These are phyloP conservation scores for Gentiana straminea DNA, from an alignment of 257 asterid species.

Conservation along the genomic window DNA sequence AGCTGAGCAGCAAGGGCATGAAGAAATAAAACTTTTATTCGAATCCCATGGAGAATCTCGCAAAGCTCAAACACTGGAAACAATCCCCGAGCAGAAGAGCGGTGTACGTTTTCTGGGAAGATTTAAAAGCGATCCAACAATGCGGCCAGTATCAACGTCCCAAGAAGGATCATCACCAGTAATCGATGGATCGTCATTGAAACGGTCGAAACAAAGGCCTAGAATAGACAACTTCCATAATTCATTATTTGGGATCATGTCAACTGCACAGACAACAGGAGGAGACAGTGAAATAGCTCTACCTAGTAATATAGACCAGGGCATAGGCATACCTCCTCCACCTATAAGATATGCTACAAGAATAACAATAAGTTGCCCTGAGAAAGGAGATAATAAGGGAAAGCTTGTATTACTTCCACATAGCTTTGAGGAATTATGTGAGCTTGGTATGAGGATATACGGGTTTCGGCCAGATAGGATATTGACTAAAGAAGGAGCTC, in stretches of 20 bases:
- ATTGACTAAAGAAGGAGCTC: slow-evolving; percentile 49
- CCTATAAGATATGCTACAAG: slow-evolving; percentile 25
- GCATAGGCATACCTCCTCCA: neutral
- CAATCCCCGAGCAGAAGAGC: slow-evolving; percentile 20
- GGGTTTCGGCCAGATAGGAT: slow-evolving; percentile 36
- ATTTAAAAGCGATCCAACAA: slow-evolving; percentile 34
- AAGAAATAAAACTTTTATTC: slow-evolving; percentile 30
- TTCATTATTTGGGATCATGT: slow-evolving; percentile 77
- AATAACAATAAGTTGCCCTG: slow-evolving; percentile 61
- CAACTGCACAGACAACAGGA: slow-evolving; percentile 44
- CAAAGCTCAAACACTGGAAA: slow-evolving; percentile 10
- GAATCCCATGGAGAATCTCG: slow-evolving; percentile 13
- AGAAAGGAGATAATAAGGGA: slow-evolving; percentile 49
- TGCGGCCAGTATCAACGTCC: slow-evolving; percentile 6
- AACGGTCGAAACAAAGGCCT: slow-evolving; percentile 40
- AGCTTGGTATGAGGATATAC: slow-evolving; percentile 35
- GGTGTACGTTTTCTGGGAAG: slow-evolving; percentile 34
- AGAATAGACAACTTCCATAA: slow-evolving; percentile 47
- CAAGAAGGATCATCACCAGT: slow-evolving; percentile 18
- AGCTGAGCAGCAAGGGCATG: slow-evolving; percentile 47
- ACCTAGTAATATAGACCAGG: slow-evolving; percentile 15
- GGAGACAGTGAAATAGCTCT: slow-evolving; percentile 21
- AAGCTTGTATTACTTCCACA: slow-evolving; percentile 53
- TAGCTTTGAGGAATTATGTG: slow-evolving; percentile 43
- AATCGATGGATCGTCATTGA: slow-evolving; percentile 33